Conservation (phyloP, 129 eudicot genomes). For the Sambucus nigra region DNA sequence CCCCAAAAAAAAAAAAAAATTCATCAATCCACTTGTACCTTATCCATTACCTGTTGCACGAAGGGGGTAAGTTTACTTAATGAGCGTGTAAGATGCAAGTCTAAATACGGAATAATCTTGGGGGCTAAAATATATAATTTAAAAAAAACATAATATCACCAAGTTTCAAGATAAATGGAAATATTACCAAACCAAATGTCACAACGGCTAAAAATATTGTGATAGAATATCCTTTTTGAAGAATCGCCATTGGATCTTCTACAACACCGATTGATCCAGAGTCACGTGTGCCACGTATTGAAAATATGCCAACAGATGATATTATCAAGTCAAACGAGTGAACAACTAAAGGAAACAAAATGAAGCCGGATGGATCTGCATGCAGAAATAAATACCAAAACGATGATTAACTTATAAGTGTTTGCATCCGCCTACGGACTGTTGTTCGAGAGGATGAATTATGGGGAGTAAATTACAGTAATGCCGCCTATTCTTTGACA, state of each 20-base stretch:
- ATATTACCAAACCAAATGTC: slow-evolving; percentile 80
- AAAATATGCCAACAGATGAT: slow-evolving; percentile 86
- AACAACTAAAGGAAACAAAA: slow-evolving; percentile 90
- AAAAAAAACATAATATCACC: too few relatives aligned
- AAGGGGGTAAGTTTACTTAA: too few relatives aligned
- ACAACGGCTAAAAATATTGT: slow-evolving; percentile 79
- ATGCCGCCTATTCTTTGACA: too few relatives aligned
- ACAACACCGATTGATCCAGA: slow-evolving; percentile 37
- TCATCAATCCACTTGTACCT: too few relatives aligned
- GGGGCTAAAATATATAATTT: too few relatives aligned
- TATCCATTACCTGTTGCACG: too few relatives aligned
- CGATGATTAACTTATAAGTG: too few relatives aligned
- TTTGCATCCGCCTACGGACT: background rate
- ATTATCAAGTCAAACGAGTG: slow-evolving; percentile 91
- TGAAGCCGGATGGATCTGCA: slow-evolving; percentile 98
- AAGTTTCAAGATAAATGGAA: slow-evolving; percentile 9
- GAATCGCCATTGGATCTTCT: slow-evolving; percentile 94
- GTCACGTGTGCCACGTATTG: slow-evolving; percentile 76
- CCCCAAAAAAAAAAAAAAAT: too few relatives aligned
- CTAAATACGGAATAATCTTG: too few relatives aligned
- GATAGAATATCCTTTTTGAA: slow-evolving; percentile 88
- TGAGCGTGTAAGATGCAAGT: too few relatives aligned
- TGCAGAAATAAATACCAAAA: slow-evolving; percentile 3
- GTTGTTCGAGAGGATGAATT: background rate
- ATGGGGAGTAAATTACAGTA: too few relatives aligned